phyloP scores from a whole-genome alignment of 176 grass and related monocot genomes.

The Carex pumila region DNA sequence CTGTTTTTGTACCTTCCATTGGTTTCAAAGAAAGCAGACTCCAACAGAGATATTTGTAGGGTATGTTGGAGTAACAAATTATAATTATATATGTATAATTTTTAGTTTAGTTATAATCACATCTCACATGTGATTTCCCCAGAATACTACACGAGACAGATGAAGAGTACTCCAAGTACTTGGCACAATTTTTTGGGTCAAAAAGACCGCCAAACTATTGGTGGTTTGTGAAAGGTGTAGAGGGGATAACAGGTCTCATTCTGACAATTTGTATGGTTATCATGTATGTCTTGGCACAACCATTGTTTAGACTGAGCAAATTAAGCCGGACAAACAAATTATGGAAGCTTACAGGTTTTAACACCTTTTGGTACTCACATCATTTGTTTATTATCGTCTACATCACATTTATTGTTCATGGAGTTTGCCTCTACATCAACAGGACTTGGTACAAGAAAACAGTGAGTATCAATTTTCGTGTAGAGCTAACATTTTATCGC shows the following conservation, averaged over 20 bases:
- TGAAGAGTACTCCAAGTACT: conserved; percentile 42
- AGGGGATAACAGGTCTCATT: conserved; percentile 62
- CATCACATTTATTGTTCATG: conserved; percentile 51
- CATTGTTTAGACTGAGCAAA: conserved; percentile 52
- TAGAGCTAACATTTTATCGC: not conserved
- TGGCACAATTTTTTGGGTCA: conserved; percentile 72
- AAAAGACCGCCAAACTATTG: conserved; percentile 53
- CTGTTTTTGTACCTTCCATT: not conserved
- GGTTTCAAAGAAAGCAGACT: not conserved
- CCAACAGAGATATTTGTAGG: not conserved
- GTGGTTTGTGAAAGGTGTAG: conserved; percentile 76
- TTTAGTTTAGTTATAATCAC: not conserved
- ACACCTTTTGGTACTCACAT: conserved; percentile 94
- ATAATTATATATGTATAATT: not conserved
- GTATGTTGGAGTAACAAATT: not conserved
- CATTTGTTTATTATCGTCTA: conserved; percentile 89
- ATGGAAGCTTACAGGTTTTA: conserved; percentile 47
- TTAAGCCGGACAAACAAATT: conserved; percentile 52
- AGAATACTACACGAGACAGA: conserved; percentile 48
- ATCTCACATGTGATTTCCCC: conserved; percentile 81
- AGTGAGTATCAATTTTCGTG: conserved; percentile 15
- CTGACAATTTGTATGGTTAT: conserved; percentile 68
- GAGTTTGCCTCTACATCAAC: conserved; percentile 79
- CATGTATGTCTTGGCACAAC: conserved; percentile 65
- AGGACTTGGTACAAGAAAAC: conserved; percentile 78